Evolutionary conservation across 352 stramenopile genomes (phyloP).

Genomic region (Pythium brachiatum): DNA sequence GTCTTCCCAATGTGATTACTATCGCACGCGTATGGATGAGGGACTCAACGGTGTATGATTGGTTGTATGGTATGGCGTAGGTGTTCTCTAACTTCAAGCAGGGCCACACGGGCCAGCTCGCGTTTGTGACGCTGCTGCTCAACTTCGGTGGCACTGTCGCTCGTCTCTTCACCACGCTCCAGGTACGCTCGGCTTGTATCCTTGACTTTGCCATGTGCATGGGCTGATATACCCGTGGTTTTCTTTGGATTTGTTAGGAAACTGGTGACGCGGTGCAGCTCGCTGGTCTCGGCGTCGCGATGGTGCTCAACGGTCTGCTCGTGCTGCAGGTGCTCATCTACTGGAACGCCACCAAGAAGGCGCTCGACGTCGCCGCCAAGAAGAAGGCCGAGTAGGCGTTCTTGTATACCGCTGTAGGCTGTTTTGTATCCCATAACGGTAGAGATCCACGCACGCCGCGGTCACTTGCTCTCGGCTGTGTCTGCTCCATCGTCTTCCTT

Average conservation of each 20-base stretch:
- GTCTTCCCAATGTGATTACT: no score
- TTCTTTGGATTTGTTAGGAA: constrained; percentile 50
- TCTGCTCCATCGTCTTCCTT: constrained; percentile 1
- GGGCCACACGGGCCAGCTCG: constrained; percentile 86
- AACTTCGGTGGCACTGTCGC: constrained; percentile 81
- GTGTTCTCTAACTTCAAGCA: constrained; percentile 88
- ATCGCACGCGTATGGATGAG: no score
- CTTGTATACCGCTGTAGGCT: neutral
- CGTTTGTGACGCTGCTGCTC: constrained; percentile 80
- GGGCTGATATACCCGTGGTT: neutral
- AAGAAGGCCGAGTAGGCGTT: constrained; percentile 69
- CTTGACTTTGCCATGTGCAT: neutral
- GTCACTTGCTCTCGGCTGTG: constrained; percentile 9
- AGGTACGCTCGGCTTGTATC: constrained; percentile 30
- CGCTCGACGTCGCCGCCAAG: constrained; percentile 48
- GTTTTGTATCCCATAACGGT: neutral
- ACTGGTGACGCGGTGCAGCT: constrained; percentile 76
- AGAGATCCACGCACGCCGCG: neutral
- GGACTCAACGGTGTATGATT: neutral
- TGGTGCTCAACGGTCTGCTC: constrained; percentile 74
- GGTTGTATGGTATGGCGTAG: constrained; percentile 22
- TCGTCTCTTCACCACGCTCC: constrained; percentile 85
- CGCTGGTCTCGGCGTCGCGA: constrained; percentile 62
- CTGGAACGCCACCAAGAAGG: constrained; percentile 80
- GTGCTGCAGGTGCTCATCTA: constrained; percentile 81